These are phyloP conservation scores for Viola pubescens DNA, from an alignment of 441 rosid genomes.

Conservation along the genomic window DNA sequence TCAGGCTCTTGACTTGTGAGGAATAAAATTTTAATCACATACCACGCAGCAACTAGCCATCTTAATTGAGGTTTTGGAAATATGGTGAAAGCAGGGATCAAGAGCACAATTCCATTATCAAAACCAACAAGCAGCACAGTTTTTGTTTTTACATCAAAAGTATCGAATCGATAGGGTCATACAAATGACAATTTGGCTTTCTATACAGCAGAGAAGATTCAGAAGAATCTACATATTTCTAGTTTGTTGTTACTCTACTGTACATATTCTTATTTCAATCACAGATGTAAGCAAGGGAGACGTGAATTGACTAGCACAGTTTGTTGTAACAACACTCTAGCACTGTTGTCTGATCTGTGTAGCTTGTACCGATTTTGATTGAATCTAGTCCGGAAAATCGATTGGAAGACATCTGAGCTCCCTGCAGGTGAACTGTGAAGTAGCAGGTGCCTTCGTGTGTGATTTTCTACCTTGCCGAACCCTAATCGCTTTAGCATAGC, in stretches of 20 bases:
- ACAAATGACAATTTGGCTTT: background rate
- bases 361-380: too few relatives aligned
- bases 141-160: background rate
- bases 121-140: background rate
- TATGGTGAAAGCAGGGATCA: background rate
- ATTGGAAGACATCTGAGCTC: too few relatives aligned
- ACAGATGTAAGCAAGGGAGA: background rate
- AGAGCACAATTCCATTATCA: background rate
- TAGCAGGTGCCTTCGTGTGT: too few relatives aligned
- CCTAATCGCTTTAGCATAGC: too few relatives aligned
- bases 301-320: background rate
- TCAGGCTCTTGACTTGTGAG: slow-evolving; percentile 60
- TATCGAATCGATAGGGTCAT: background rate
- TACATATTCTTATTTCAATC: background rate
- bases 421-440: too few relatives aligned
- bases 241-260: background rate
- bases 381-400: too few relatives aligned
- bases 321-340: too few relatives aligned
- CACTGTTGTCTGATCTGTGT: too few relatives aligned
- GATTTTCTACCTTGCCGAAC: too few relatives aligned
- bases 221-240: background rate
- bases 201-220: background rate
- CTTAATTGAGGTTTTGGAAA: background rate
- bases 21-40: slow-evolving; percentile 7
- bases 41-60: background rate